Evolutionary conservation across 169 alveolate species (phyloP), one percentile per base, ranked within the genome.

Genomic region (Eimeria tenella): DNA sequence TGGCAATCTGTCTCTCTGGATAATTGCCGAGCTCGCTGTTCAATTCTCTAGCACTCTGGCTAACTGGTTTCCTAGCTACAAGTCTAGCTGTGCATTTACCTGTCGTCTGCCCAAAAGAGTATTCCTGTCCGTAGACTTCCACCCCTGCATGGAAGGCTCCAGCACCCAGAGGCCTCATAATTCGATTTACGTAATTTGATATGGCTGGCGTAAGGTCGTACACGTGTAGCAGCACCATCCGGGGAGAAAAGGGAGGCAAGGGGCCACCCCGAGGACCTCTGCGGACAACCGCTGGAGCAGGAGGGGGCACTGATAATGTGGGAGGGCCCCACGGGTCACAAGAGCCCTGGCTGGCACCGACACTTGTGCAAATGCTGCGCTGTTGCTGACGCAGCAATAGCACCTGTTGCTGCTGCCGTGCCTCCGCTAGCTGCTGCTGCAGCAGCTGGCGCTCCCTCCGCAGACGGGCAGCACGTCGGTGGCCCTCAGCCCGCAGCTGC

Each of bases 121-220:
- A 88, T 49, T 88, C 94, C 42, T 68, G 63, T 15, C 94, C 94
- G 50, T 71, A 88, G 74, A 88, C 94, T 50, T 88, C 94, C 23
- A 88, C 94, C 4, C 94, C 94, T 6, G 94, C 94, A 63, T 88
- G 94, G 19, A 88, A 88, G 21, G 94, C 94, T 49, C 94, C 94
- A 3, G 94, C 94, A 23, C 94, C 94, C 10, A 88, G 23, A 23
- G 94, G 94, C 75, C 94, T 56, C 87, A 88, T 88, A 4, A 88
- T 10, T 70, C 62, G 19, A 81, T 88, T 88, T 21, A 88, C 25
- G 23, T 71, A 88, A 19, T 19, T 56, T 9, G 86, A 68, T 25
- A 88, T 88, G n/a, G 94, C 79, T 3, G 94, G 87, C 21, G 77
- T 79, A 42, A 88, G 58, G 58, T 88, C 94, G 21, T 88, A 88